Percentiles rank a stretch among this genome's conserved stretches.
These are phyloP conservation scores for Albugo laibachii DNA, from an alignment of 352 stramenopile genomes.

Conservation along the genomic window DNA sequence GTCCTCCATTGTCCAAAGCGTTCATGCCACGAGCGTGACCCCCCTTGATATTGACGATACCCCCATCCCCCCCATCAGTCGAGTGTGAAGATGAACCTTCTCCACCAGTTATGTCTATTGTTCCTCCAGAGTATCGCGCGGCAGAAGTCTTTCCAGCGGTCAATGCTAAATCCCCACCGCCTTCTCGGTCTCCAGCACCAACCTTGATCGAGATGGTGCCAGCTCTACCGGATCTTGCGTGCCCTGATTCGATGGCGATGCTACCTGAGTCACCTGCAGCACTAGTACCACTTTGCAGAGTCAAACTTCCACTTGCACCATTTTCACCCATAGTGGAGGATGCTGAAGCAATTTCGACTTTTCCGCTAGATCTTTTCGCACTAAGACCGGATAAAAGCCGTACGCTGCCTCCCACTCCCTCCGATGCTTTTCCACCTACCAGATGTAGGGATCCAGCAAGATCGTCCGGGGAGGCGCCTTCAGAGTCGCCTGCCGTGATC, in stretches of 20 bases:
- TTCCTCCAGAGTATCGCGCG: slow-evolving; percentile 26
- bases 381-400: slow-evolving; percentile 26
- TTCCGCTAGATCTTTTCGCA: slow-evolving; percentile 23
- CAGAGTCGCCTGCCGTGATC: slow-evolving; percentile 25
- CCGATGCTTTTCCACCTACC: slow-evolving; percentile 23
- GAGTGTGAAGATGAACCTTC: slow-evolving; percentile 46
- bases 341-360: slow-evolving; percentile 25
- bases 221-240: slow-evolving; percentile 28
- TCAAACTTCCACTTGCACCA: slow-evolving; percentile 21
- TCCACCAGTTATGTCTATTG: slow-evolving; percentile 24
- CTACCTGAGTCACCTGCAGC: slow-evolving; percentile 16
- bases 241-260: slow-evolving; percentile 21
- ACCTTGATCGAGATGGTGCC: slow-evolving; percentile 35
- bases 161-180: slow-evolving; percentile 36
- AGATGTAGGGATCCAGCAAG: slow-evolving; percentile 23
- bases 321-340: slow-evolving; percentile 24
- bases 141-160: slow-evolving; percentile 36
- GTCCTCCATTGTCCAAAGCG: slow-evolving; percentile 75
- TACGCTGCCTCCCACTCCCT: slow-evolving; percentile 28
- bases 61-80: slow-evolving; percentile 81
- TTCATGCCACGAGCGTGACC: slow-evolving; percentile 78
- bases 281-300: slow-evolving; percentile 13
- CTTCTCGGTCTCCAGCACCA: slow-evolving; percentile 28
- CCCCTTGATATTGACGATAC: slow-evolving; percentile 56
- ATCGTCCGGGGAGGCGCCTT: slow-evolving; percentile 31